These are phyloP conservation scores for Aristolochia fimbriata DNA, from an alignment of 164 flowering plant genomes.

Conservation along the genomic window DNA sequence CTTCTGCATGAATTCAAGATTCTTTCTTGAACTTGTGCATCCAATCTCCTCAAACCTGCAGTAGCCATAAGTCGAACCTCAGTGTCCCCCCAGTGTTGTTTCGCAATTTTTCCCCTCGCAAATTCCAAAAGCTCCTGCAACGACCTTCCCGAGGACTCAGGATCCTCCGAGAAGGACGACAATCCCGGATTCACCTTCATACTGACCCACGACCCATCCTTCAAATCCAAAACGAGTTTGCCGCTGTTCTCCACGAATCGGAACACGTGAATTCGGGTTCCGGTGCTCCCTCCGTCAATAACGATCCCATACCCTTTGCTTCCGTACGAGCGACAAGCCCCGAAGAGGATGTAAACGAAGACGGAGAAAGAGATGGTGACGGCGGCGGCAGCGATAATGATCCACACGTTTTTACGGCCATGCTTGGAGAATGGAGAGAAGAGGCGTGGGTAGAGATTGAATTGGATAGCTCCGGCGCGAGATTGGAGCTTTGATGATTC, in stretches of 20 bases:
- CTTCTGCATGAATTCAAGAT: conserved; percentile 60
- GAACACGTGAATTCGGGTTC: conserved; percentile 78
- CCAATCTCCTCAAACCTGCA: conserved; percentile 76
- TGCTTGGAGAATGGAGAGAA: conserved; percentile 10
- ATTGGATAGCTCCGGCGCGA: conserved; percentile 27
- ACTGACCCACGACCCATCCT: conserved; percentile 23
- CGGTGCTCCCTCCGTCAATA: conserved; percentile 94
- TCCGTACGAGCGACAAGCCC: not conserved
- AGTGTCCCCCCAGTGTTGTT: conserved; percentile 49
- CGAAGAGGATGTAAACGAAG: conserved; percentile 5
- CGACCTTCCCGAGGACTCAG: conserved; percentile 49
- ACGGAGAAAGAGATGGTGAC: conserved; percentile 18
- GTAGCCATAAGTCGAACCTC: conserved; percentile 91
- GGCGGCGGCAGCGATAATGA: conserved; percentile 9
- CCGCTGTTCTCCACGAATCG: conserved; percentile 16
- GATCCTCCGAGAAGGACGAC: conserved; percentile 52
- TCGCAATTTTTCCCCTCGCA: conserved; percentile 50
- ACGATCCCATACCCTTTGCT: conserved; percentile 36
- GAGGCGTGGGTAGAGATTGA: conserved; percentile 19
- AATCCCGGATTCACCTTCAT: conserved; percentile 77
- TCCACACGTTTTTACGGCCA: conserved; percentile 12
- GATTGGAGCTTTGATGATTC: conserved; percentile 46
- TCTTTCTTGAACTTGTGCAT: conserved; percentile 34
- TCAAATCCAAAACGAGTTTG: conserved; percentile 6
- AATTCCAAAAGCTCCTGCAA: conserved; percentile 57